These are phyloP conservation scores for Gossypium schwendimanii DNA, from an alignment of 441 rosid species.

Conservation along the genomic window DNA sequence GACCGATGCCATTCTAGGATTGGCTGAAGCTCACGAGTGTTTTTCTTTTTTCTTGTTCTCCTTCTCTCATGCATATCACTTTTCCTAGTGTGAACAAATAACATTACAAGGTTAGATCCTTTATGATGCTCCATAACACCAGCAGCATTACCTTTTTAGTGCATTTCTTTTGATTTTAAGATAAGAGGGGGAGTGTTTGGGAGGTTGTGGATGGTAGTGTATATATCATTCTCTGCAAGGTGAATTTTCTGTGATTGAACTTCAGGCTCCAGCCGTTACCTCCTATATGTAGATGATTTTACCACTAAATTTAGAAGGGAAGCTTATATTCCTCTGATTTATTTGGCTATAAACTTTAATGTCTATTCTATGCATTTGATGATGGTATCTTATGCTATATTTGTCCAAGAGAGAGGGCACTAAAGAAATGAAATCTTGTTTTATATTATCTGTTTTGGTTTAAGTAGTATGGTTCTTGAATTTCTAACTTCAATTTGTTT, in stretches of 20 bases:
- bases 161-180: neutral
- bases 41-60: neutral
- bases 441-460: neutral
- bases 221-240: neutral
- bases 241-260: neutral
- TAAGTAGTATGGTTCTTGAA: conserved; percentile 13
- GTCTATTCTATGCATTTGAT: neutral
- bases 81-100: neutral
- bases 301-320: neutral
- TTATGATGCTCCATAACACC: neutral
- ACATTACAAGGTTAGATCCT: neutral
- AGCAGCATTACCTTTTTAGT: neutral
- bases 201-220: neutral
- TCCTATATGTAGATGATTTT: neutral
- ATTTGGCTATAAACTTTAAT: neutral
- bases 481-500: conserved; percentile 10
- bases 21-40: neutral
- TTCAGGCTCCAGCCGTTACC: neutral
- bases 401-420: neutral
- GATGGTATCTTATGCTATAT: neutral
- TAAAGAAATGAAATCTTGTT: neutral
- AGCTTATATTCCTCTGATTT: neutral
- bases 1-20: neutral
- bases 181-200: neutral
- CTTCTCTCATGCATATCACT: neutral